A percentile compares a stretch with the other conserved stretches of the same genome.
phyloP scores from a whole-genome alignment of 148 eudicot genomes.

The Rhododendron ferrugineum region DNA sequence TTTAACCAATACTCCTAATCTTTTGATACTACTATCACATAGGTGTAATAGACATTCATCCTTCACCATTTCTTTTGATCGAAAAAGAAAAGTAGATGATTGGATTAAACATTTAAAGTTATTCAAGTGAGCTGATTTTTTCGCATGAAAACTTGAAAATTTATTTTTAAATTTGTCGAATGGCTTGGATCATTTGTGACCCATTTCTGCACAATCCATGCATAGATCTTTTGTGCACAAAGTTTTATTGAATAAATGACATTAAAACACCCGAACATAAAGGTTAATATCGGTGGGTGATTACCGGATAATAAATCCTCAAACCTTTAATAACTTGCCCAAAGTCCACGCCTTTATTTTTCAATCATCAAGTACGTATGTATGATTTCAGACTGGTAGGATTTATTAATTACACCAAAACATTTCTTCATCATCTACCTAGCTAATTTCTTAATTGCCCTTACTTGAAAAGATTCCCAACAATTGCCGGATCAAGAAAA shows the following conservation, averaged over 20 bases:
- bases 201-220: too few species aligned
- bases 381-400: not conserved
- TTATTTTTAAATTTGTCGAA: too few species aligned
- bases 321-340: not conserved
- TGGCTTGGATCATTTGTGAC: too few species aligned
- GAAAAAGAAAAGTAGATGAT: too few species aligned
- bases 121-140: not conserved
- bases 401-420: not conserved
- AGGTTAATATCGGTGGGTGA: not conserved
- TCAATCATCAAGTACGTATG: not conserved
- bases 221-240: too few species aligned
- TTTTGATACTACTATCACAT: too few species aligned
- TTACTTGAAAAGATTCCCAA: not conserved
- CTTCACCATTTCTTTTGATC: not conserved
- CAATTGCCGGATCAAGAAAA: not conserved
- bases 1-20: not conserved
- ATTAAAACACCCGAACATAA: not conserved
- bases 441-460: not conserved
- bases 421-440: not conserved
- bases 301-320: not conserved
- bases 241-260: too few species aligned
- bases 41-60: not conserved
- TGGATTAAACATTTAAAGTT: too few species aligned
- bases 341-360: not conserved
- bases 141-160: not conserved